Evolutionary conservation across 2,329 filamentous ascomycete genomes (phyloP).

Genomic region (Capronia coronata): DNA sequence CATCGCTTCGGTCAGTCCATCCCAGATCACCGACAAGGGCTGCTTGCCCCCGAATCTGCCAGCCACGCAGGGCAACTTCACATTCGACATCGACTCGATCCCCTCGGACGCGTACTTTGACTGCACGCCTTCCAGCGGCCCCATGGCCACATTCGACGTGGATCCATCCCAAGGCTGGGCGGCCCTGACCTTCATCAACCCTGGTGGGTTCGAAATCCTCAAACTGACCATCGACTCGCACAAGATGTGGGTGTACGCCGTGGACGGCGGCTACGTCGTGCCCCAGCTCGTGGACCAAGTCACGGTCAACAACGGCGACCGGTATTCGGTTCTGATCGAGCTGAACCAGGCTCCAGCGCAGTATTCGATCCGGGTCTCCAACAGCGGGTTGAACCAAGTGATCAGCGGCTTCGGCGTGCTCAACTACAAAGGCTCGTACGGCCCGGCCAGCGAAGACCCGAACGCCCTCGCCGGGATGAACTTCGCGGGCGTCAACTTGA

Average conservation of each 20-base stretch:
- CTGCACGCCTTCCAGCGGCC: slow-evolving; percentile 21
- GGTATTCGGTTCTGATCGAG: slow-evolving; percentile 39
- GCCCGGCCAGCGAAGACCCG: slow-evolving; percentile 23
- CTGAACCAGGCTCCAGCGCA: slow-evolving; percentile 35
- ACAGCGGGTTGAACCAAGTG: slow-evolving; percentile 48
- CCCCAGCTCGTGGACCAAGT: slow-evolving; percentile 36
- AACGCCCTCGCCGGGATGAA: slow-evolving; percentile 44
- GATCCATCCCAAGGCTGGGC: slow-evolving; percentile 33
- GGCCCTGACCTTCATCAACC: slow-evolving; percentile 38
- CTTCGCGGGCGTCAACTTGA: slow-evolving; percentile 43
- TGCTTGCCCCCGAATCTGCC: slow-evolving; percentile 33
- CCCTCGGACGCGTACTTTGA: slow-evolving; percentile 42
- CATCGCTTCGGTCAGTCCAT: slow-evolving; percentile 23
- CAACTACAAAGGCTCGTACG: slow-evolving; percentile 34
- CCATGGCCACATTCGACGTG: slow-evolving; percentile 29
- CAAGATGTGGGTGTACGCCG: slow-evolving; percentile 40
- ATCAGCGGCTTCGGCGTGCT: slow-evolving; percentile 50
- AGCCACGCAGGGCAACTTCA: slow-evolving; percentile 33
- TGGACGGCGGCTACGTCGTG: slow-evolving; percentile 41
- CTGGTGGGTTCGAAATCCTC: slow-evolving; percentile 32
- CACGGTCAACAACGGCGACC: slow-evolving; percentile 36
- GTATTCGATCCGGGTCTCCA: slow-evolving; percentile 46
- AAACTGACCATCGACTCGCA: slow-evolving; percentile 42
- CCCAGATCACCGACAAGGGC: slow-evolving; percentile 31
- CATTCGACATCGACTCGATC: slow-evolving; percentile 36